Base-by-base conservation (phyloP, 1,284 basidiomycete species). In the Trametes pubescens region DNA sequence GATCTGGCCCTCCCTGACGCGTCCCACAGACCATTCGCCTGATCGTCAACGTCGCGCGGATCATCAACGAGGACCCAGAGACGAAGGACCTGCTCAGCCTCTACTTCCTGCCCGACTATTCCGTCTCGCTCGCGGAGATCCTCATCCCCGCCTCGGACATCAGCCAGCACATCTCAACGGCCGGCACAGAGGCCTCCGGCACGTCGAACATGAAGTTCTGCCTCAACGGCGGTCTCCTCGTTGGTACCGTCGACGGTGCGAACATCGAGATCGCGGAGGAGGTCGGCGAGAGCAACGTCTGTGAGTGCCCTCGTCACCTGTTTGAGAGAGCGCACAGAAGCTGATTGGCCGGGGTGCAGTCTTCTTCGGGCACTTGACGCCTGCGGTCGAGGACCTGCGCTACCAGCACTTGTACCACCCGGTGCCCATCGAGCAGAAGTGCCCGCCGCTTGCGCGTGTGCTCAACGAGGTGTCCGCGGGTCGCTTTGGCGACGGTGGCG, bases 181-280 rank as follows among this genome's bases (percentile, higher is more conserved):
- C 95, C 1, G 95, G 96, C 55, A 97, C 95, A 0, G 95, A 97
- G 75, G 90, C 90, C n/a, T 90, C 88, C 1, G 91, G 91, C 35
- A 93, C 92, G 22, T 92, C 92, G 40, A 96, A 97, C 83, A 97
- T 97, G 95, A 97, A 98, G 81, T 92, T 93, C 80, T 90, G 90
- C 72, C 74, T 94, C 52, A 96, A 95, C 72, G 95, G 95, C 52
- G 95, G 94, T n/a, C 79, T 97, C 51, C 81, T 96, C 6, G 77
- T 92, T 52, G 91, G 90, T 32, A 92, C 91, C 35, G 90, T 92
- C 65, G 86, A 98, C 77, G 96, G 96, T 65, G 96, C 95, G 24
- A 96, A 96, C 75, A 95, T 97, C 65, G 95, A 97, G 80, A 97
- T 98, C 69, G 95, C 93, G 2, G 94, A 97, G 74, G 94, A 96